Base-by-base conservation (phyloP, 768 basidiomycete species). In the Rhizopogon sp. region DNA sequence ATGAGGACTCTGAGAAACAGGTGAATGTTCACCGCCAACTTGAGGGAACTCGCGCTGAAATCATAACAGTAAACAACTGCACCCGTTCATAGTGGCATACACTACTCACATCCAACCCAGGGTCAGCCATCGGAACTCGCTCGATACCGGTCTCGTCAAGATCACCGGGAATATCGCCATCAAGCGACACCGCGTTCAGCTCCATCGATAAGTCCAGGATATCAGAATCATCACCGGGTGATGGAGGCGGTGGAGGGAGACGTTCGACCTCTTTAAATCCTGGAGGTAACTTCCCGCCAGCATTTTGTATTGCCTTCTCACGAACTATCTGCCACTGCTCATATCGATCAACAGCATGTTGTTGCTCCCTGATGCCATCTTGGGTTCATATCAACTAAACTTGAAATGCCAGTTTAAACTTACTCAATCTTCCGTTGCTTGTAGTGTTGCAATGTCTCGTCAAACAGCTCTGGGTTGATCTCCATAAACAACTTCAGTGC, bases 401-500 rank as follows among this genome's bases (percentile, higher is more conserved):
- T 37, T 50, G 44, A 14, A 54, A 50, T 29, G 43, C 55, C 10
- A 17, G 53, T 13, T 22, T 42, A 37, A 13, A 82, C 93, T 55
- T 62, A 97, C 95, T 87, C 84, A 44, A 88, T 76, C 71, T 87
- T 88, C 54, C 84, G 82, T 66, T 90, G 88, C 72, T 90, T 96
- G 72, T 96, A 98, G 58, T 93, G 90, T 44, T 89, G 88, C 79
- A 98, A 85, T 51, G 88, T 84, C 60, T 90, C 90, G 63, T 98
- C 95, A 62, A 99, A 99, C 22, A 98, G 74, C 66, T 96, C 92
- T 0, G 94, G 90, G 66, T 98, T 98, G 68, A 98, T 93, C 71
- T 99, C 97, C 95, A 98, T 98, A 75, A 98, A 96, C 55, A 98
- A 70, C 70, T 96, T 98, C 68, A 99, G 76, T 2, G 97, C 97